Evolutionary conservation across 805 yeast genomes (phyloP).

Genomic region (Wickerhamiella azymoides): DNA sequence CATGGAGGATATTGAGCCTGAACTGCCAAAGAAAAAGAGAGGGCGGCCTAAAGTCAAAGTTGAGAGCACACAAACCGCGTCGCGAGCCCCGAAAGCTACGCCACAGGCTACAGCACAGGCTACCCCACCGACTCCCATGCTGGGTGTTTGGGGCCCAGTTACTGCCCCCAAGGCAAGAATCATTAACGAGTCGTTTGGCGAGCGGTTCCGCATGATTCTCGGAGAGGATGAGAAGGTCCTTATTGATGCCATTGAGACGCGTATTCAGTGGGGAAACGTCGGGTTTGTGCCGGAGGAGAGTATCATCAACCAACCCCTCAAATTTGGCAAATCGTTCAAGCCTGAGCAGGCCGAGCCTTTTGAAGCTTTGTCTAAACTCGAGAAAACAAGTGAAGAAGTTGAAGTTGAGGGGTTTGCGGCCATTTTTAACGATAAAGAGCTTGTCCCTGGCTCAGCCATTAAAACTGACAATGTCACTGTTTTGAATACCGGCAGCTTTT

Average conservation of each 20-base stretch:
- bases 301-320: constrained; percentile 3
- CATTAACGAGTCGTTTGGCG: background rate
- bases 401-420: background rate
- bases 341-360: background rate
- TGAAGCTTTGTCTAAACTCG: background rate
- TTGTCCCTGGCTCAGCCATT: constrained; percentile 9
- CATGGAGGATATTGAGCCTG: background rate
- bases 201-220: constrained; percentile 30
- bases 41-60: background rate
- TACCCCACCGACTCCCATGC: background rate
- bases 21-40: background rate
- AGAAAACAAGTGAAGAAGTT: background rate
- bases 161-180: background rate
- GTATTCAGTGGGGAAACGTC: constrained; percentile 37
- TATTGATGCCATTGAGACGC: constrained; percentile 30
- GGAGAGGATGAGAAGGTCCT: constrained; percentile 38
- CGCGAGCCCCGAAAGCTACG: background rate
- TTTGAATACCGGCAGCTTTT: constrained; percentile 13
- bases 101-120: background rate
- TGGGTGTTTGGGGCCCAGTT: background rate
- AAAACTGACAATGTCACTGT: constrained; percentile 1
- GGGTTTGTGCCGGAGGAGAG: constrained; percentile 32
- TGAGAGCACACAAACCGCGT: background rate
- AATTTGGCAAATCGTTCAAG: background rate
- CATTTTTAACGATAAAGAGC: constrained; percentile 7